Evolutionary conservation across 305 asterid genomes (phyloP).

Genomic region (Fraxinus paxiana): DNA sequence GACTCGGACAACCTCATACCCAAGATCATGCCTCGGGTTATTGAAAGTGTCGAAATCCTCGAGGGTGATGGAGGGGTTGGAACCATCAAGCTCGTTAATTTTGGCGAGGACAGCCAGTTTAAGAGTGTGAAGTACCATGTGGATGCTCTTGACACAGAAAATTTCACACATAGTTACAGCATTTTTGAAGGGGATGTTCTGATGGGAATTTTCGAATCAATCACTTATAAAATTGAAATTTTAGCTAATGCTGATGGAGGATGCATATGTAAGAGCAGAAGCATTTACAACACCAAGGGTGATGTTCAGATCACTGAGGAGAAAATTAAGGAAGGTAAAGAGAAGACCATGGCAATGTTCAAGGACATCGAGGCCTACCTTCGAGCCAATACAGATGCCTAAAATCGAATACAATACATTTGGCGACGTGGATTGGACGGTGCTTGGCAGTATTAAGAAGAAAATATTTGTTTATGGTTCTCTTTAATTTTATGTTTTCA

Average conservation of each 20-base stretch:
- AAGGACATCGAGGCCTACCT: constrained; percentile 23
- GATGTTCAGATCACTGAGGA: constrained; percentile 33
- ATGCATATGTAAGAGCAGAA: constrained; percentile 18
- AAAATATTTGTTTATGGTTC: background rate
- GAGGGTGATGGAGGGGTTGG: constrained; percentile 38
- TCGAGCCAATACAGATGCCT: constrained; percentile 4
- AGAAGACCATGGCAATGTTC: constrained; percentile 26
- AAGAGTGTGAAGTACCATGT: constrained; percentile 15
- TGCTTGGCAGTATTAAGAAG: background rate
- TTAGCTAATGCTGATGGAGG: constrained; percentile 33
- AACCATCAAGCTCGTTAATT: constrained; percentile 25
- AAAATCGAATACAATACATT: background rate
- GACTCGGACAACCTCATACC: constrained; percentile 38
- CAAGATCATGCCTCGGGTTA: constrained; percentile 25
- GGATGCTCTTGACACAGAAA: constrained; percentile 24
- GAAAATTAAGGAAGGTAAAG: constrained; percentile 33
- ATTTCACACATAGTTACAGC: background rate
- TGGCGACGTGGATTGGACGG: background rate
- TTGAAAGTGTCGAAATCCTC: constrained; percentile 27
- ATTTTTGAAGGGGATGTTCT: constrained; percentile 35
- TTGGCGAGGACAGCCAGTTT: constrained; percentile 26
- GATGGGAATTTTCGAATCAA: constrained; percentile 27
- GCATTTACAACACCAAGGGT: constrained; percentile 27
- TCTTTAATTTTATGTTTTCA: background rate
- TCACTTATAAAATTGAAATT: constrained; percentile 24